Evolutionary conservation across 495 filamentous ascomycete species (phyloP).

Genomic region (Neurospora pannonica): DNA sequence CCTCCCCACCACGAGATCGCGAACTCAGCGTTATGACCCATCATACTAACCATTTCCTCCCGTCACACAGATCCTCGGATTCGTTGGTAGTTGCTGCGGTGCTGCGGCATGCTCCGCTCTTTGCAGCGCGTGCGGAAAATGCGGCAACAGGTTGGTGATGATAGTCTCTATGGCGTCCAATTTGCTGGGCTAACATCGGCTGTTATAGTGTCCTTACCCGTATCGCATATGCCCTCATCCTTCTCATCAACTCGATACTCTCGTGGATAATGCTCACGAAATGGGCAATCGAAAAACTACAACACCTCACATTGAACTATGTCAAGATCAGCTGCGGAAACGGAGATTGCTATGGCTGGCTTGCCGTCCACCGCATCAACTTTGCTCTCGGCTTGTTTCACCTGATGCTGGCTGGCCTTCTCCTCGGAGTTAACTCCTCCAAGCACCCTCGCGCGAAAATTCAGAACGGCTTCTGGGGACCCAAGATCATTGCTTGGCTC

Average conservation of each 20-base stretch:
- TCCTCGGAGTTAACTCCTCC: slow-evolving; percentile 80
- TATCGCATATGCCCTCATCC: slow-evolving; percentile 93
- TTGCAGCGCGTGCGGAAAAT: slow-evolving; percentile 91
- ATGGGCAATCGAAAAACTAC: slow-evolving; percentile 93
- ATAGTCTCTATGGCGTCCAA: not conserved
- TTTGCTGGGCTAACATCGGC: not conserved
- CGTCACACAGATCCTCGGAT: slow-evolving; percentile 54
- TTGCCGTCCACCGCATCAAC: slow-evolving; percentile 94
- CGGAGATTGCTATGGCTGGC: slow-evolving; percentile 88
- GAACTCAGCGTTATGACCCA: not conserved
- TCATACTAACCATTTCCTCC: slow-evolving; percentile 2
- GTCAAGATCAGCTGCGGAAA: slow-evolving; percentile 86
- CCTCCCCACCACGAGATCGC: not conserved
- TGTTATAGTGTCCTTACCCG: slow-evolving; percentile 78
- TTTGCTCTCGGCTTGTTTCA: slow-evolving; percentile 95
- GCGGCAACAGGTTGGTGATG: slow-evolving; percentile 70
- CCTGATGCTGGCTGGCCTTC: slow-evolving; percentile 67
- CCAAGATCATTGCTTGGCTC: slow-evolving; percentile 72
- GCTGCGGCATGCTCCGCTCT: slow-evolving; percentile 91
- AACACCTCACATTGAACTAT: slow-evolving; percentile 86
- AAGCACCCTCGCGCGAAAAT: slow-evolving; percentile 78
- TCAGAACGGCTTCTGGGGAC: slow-evolving; percentile 92
- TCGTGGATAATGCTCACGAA: slow-evolving; percentile 99
- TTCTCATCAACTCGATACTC: slow-evolving; percentile 89
- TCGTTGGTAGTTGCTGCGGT: slow-evolving; percentile 81